Conservation (phyloP, 2,329 filamentous ascomycete species). For the Hypoxylon sp. region DNA sequence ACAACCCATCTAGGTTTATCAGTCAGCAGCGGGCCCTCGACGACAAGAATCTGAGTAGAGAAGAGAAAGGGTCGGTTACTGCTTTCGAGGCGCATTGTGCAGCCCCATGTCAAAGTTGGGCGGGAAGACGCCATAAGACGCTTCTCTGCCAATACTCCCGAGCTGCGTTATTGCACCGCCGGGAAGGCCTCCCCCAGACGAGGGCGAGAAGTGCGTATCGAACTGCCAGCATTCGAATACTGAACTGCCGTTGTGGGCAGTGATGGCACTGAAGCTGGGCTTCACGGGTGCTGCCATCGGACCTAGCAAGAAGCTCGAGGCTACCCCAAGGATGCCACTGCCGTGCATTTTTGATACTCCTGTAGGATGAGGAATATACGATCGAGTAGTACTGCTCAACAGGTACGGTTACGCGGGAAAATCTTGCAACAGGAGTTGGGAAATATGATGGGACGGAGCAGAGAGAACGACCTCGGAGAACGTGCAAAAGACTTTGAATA, state of each 20-base stretch:
- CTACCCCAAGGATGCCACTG: not conserved
- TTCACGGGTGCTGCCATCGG: slow-evolving; percentile 18
- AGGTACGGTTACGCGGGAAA: not conserved
- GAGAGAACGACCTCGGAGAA: not conserved
- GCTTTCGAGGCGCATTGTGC: slow-evolving; percentile 52
- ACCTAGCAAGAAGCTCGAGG: not conserved
- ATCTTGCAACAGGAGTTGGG: not conserved
- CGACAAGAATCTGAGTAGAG: not conserved
- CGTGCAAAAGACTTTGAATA: not conserved
- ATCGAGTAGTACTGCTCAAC: not conserved
- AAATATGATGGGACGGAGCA: not conserved
- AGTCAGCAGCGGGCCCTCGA: not conserved
- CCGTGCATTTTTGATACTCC: slow-evolving; percentile 1
- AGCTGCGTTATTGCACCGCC: slow-evolving; percentile 45
- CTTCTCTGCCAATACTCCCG: slow-evolving; percentile 45
- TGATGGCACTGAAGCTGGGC: slow-evolving; percentile 52
- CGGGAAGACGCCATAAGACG: slow-evolving; percentile 49
- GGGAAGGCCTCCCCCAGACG: slow-evolving; percentile 44
- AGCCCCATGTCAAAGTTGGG: slow-evolving; percentile 49
- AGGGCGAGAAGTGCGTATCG: slow-evolving; percentile 47
- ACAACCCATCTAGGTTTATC: slow-evolving; percentile 43
- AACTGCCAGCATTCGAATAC: slow-evolving; percentile 55
- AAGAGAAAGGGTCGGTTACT: slow-evolving; percentile 46
- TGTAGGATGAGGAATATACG: not conserved
- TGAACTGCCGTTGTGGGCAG: slow-evolving; percentile 47